Evolutionary conservation across 208 protist species (phyloP), one percentile per base, ranked within the genome.

Genomic region (Crithidia mellificae): DNA sequence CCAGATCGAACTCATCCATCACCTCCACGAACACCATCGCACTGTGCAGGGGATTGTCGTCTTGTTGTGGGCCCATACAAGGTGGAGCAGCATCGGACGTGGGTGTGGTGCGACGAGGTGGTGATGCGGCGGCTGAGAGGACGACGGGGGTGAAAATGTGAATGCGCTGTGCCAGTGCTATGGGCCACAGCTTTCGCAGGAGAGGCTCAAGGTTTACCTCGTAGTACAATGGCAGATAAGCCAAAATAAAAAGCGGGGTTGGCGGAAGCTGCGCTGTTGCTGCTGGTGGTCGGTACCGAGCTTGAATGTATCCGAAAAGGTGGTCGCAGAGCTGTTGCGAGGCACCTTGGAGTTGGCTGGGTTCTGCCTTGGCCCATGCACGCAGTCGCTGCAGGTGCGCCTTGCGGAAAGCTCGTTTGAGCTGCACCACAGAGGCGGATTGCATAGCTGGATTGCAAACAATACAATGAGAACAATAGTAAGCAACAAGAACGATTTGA

Each of bases 1-100:
- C 27, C 34, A 93, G 58, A 41, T 93, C 88, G 6, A 41, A 62
- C 14, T 74, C 76, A 55, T 81, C 76, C 32, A 81, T 43, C 9
- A 90, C 79, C 59, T 93, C 85, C 38, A 93, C 78, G 52, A 91
- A 90, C 1, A 77, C 32, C 83, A 93, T 89, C 27, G 77, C 87
- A 57, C 72, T 68, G 11, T 43, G 20, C 25, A 80, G 64, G 15
- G 68, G 52, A 19, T 61, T 24, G 2, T 46, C 52, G 34, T 34
- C 15, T n/a, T n/a, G n/a, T n/a, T n/a, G n/a, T n/a, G n/a, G n/a
- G n/a, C n/a, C n/a, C n/a, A n/a, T n/a, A n/a, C n/a, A n/a, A n/a
- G n/a, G n/a, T n/a, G n/a, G n/a, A n/a, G n/a, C n/a, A n/a, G 2
- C 29, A 7, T 24, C 46, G 46, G 25, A 7, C 11, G 20, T 6